These are phyloP conservation scores for Meyerozyma athensensis DNA, from an alignment of 1,139 yeast genomes.

Conservation along the genomic window DNA sequence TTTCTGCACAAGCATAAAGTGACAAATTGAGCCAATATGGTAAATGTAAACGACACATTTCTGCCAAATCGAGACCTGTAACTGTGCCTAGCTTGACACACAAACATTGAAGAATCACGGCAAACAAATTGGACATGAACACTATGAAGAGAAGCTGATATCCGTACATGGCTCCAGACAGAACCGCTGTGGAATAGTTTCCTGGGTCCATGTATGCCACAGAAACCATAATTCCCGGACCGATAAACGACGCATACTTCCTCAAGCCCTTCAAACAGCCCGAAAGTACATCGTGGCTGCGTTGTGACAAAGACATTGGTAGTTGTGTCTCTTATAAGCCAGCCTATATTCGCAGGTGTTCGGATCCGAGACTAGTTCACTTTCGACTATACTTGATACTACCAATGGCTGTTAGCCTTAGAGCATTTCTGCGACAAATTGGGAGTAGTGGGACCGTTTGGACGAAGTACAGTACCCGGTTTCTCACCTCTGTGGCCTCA, in stretches of 20 bases:
- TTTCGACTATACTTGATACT: no score
- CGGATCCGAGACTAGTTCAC: no score
- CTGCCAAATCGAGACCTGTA: slow-evolving; percentile 74
- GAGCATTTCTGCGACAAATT: no score
- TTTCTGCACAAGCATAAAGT: slow-evolving; percentile 61
- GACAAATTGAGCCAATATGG: slow-evolving; percentile 53
- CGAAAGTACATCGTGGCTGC: background rate
- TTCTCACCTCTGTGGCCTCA: no score
- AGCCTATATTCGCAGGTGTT: no score
- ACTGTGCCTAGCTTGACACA: slow-evolving; percentile 76
- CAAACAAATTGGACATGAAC: slow-evolving; percentile 62
- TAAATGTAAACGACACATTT: slow-evolving; percentile 64
- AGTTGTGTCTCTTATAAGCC: background rate
- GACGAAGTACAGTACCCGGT: no score
- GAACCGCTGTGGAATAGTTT: slow-evolving; percentile 73
- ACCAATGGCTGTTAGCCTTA: no score
- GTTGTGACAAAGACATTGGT: background rate
- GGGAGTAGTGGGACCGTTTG: no score
- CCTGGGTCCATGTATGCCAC: slow-evolving; percentile 85
- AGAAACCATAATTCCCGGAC: slow-evolving; percentile 74
- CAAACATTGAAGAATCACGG: slow-evolving; percentile 64
- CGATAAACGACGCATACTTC: slow-evolving; percentile 61
- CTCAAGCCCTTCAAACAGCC: slow-evolving; percentile 10
- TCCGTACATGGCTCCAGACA: slow-evolving; percentile 70
- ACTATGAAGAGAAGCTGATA: slow-evolving; percentile 62